These are phyloP conservation scores for Annulohypoxylon nitens DNA, from an alignment of 495 filamentous ascomycete genomes.

Conservation along the genomic window DNA sequence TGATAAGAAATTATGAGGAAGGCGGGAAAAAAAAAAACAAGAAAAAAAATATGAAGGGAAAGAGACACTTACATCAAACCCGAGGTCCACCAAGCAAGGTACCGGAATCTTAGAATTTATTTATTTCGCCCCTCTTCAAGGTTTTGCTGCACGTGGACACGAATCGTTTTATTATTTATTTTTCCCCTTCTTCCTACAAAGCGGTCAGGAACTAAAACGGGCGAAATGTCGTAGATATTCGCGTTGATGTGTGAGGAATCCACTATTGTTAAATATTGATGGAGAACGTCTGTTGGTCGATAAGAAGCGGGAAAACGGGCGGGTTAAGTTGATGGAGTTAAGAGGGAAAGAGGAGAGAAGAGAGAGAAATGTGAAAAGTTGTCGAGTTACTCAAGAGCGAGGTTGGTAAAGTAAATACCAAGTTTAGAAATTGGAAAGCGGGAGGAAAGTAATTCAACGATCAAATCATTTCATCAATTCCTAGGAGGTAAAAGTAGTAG, in stretches of 20 bases:
- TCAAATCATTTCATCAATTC: slow-evolving; percentile 48
- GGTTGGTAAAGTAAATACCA: slow-evolving; percentile 50
- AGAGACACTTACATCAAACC: slow-evolving; percentile 46
- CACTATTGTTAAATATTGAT: slow-evolving; percentile 33
- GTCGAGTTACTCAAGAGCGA: slow-evolving; percentile 34
- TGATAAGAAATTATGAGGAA: slow-evolving; percentile 39
- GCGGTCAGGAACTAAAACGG: slow-evolving; percentile 44
- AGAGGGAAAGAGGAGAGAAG: slow-evolving; percentile 28
- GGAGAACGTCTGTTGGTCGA: slow-evolving; percentile 16
- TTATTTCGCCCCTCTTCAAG: slow-evolving; percentile 42
- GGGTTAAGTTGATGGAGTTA: slow-evolving; percentile 36
- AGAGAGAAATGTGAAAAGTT: slow-evolving; percentile 41
- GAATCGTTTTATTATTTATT: slow-evolving; percentile 40
- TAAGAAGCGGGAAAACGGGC: slow-evolving; percentile 37
- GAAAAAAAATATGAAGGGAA: slow-evolving; percentile 44
- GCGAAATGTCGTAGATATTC: slow-evolving; percentile 39
- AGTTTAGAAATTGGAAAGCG: slow-evolving; percentile 43
- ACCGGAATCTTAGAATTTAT: slow-evolving; percentile 38
- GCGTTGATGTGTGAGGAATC: slow-evolving; percentile 41
- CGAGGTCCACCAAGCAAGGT: slow-evolving; percentile 43
- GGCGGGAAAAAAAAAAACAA: slow-evolving; percentile 43
- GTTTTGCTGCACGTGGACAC: slow-evolving; percentile 44
- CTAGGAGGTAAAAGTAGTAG: slow-evolving; percentile 8
- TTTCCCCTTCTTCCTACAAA: slow-evolving; percentile 33
- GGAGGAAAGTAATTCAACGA: slow-evolving; percentile 39